These are phyloP conservation scores for Oryza meridionalis DNA, from an alignment of 176 grass and related monocot species.

Conservation along the genomic window DNA sequence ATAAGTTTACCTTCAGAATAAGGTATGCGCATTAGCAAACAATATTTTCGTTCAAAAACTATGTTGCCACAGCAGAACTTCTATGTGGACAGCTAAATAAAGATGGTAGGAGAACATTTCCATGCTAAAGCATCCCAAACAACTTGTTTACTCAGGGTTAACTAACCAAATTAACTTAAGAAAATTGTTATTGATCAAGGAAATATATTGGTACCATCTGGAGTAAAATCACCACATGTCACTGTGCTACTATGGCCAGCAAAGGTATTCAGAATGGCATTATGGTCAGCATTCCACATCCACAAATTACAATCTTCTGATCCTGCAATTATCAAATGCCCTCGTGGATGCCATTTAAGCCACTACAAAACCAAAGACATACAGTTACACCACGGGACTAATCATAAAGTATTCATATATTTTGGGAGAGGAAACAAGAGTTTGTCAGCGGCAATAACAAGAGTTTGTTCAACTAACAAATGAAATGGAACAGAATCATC, in stretches of 20 bases:
- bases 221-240: constrained; percentile 88
- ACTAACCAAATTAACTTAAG: background rate
- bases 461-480: constrained; percentile 18
- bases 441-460: background rate
- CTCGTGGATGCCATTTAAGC: constrained; percentile 92
- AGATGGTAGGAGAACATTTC: background rate
- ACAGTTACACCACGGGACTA: background rate
- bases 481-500: constrained; percentile 12
- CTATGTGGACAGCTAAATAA: background rate
- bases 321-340: constrained; percentile 83
- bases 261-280: constrained; percentile 68
- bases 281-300: constrained; percentile 92
- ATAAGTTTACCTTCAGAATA: constrained; percentile 77
- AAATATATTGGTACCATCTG: constrained; percentile 60
- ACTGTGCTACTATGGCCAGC: constrained; percentile 78
- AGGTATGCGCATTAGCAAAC: constrained; percentile 13
- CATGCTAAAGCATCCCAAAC: background rate
- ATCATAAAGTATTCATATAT: constrained; percentile 2
- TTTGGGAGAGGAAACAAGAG: background rate
- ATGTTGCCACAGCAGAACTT: background rate
- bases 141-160: background rate
- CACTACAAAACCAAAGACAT: constrained; percentile 56
- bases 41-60: constrained; percentile 9
- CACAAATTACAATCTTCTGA: constrained; percentile 87
- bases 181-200: background rate